These are phyloP conservation scores for Adansonia rubrostipa DNA, from an alignment of 441 rosid species.

Conservation along the genomic window DNA sequence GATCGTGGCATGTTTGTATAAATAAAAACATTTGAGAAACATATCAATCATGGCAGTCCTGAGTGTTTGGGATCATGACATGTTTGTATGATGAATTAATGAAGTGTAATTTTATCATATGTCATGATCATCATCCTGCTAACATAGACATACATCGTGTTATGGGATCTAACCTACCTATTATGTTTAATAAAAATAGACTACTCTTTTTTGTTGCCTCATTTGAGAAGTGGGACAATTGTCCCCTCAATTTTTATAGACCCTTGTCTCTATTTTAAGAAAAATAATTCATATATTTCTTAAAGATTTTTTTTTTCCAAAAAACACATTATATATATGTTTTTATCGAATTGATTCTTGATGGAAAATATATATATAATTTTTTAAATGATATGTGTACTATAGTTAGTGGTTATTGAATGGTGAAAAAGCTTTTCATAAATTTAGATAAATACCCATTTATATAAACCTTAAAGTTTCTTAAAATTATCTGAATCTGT, in stretches of 20 bases:
- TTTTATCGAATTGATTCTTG: too few relatives aligned
- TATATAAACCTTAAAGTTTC: neutral
- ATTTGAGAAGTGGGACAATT: slow-evolving; percentile 16
- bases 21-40: neutral
- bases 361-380: too few relatives aligned
- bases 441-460: neutral
- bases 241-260: neutral
- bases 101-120: neutral
- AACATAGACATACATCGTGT: neutral
- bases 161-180: neutral
- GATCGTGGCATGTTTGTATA: neutral
- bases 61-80: slow-evolving; percentile 7
- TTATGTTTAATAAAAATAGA: neutral
- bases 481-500: neutral
- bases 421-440: neutral
- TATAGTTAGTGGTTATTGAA: neutral
- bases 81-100: neutral
- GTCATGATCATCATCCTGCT: neutral
- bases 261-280: neutral
- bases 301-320: too few relatives aligned
- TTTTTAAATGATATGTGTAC: neutral
- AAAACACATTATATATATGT: neutral
- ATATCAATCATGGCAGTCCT: slow-evolving; percentile 5
- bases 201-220: neutral
- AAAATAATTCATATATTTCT: too few relatives aligned